A percentile compares a stretch with the other conserved stretches of the same genome.
These are phyloP conservation scores for Stachybotrys chartarum DNA, from an alignment of 2,329 filamentous ascomycete genomes.

Conservation along the genomic window DNA sequence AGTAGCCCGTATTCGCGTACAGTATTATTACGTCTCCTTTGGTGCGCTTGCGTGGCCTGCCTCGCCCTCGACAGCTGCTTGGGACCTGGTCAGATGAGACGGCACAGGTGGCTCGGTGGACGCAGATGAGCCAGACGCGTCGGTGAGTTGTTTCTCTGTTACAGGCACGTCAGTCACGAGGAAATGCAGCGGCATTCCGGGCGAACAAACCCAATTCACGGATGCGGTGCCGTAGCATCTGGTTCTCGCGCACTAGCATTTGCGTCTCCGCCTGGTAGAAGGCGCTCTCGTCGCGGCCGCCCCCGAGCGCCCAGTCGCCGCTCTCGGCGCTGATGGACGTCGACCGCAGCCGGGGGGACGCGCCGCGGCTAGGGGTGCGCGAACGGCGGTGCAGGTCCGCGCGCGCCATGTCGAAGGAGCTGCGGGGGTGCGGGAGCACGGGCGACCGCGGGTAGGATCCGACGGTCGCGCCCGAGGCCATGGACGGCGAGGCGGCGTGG, in stretches of 20 bases:
- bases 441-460: slow-evolving; percentile 46
- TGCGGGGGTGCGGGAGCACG: slow-evolving; percentile 40
- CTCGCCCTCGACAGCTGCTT: slow-evolving; percentile 33
- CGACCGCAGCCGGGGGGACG: slow-evolving; percentile 48
- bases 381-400: slow-evolving; percentile 50
- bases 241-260: slow-evolving; percentile 70
- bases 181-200: background rate
- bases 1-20: background rate
- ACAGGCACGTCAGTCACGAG: slow-evolving; percentile 4
- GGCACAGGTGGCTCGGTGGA: slow-evolving; percentile 39
- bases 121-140: slow-evolving; percentile 22
- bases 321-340: slow-evolving; percentile 53
- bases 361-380: slow-evolving; percentile 50
- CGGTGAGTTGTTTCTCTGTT: slow-evolving; percentile 44
- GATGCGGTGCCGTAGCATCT: slow-evolving; percentile 72
- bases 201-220: slow-evolving; percentile 58
- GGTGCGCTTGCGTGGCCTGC: slow-evolving; percentile 3
- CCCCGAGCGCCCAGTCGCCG: slow-evolving; percentile 50
- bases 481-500: slow-evolving; percentile 7
- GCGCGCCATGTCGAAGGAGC: slow-evolving; percentile 52
- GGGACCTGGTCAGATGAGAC: slow-evolving; percentile 41
- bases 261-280: slow-evolving; percentile 81
- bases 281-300: slow-evolving; percentile 64
- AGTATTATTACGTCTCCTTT: background rate
- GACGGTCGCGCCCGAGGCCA: slow-evolving; percentile 18